These are phyloP conservation scores for Juglanconis oblonga DNA, from an alignment of 2,329 filamentous ascomycete genomes.

Conservation along the genomic window DNA sequence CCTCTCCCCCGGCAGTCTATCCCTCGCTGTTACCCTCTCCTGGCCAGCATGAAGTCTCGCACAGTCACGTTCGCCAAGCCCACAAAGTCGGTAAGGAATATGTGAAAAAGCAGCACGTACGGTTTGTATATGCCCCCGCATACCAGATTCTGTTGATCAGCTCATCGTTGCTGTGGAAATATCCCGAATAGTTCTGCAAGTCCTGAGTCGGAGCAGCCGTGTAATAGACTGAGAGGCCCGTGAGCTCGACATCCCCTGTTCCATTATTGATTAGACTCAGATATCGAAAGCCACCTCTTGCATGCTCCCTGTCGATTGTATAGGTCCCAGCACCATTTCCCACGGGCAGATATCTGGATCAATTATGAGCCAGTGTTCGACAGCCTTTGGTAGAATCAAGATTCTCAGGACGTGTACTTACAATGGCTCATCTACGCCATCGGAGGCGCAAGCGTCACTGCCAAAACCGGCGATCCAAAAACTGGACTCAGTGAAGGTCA, in stretches of 20 bases:
- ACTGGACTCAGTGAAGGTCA: slow-evolving; percentile 36
- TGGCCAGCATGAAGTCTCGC: no score
- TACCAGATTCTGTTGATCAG: slow-evolving; percentile 56
- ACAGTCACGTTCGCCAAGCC: no score
- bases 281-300: slow-evolving; percentile 38
- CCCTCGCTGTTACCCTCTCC: no score
- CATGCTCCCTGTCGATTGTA: slow-evolving; percentile 29
- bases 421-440: slow-evolving; percentile 12
- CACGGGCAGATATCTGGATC: slow-evolving; percentile 2
- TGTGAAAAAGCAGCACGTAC: background rate
- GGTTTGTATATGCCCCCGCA: slow-evolving; percentile 51
- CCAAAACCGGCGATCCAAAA: slow-evolving; percentile 46
- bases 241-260: slow-evolving; percentile 28
- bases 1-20: no score
- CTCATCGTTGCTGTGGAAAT: slow-evolving; percentile 48
- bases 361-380: background rate
- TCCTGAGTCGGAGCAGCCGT: slow-evolving; percentile 41
- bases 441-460: slow-evolving; percentile 34
- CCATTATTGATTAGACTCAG: slow-evolving; percentile 30
- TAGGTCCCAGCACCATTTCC: slow-evolving; percentile 8
- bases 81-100: background rate
- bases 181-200: slow-evolving; percentile 49
- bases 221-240: slow-evolving; percentile 36
- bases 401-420: background rate
- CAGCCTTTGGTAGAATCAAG: background rate